Base-by-base conservation (phyloP, 2,329 filamentous ascomycete genomes). In the Verticillium longisporum region DNA sequence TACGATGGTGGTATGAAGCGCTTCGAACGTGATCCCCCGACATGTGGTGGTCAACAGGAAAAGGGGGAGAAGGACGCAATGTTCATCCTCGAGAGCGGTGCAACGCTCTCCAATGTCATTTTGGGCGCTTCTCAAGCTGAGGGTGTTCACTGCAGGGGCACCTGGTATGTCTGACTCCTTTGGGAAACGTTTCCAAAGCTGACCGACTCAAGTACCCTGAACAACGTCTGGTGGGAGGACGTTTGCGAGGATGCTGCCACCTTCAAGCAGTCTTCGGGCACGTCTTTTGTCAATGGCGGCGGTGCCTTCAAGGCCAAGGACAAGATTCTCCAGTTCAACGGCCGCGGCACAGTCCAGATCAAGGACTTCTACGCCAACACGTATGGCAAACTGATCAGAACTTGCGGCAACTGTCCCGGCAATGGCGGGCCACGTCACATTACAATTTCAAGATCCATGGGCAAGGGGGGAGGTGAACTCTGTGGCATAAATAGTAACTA, bases 1-100 rank as follows among this genome's bases (percentile, higher is more conserved):
- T 80, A 78, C 63, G 80, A 82, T 64, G 79, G 80, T 59, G 76
- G 73, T 21, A 79, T 82, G 78, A 73, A 76, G 67, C 72, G 73
- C 56, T 81, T 72, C 69, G 80, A 79, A 60, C 78, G 80, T 63
- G 75, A 72, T 60, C 69, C 56, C 4, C 32, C 38, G 15, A 69
- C 68, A 32, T 81, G 79, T 68, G 72, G 65, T 31, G 75, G 65
- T 1, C 67, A 80, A 65, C 61, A 63, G 9, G 79, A 81, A 66
- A 78, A 78, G 58, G 70, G 70, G 67, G 68, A 18, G 10, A 55
- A 59, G 53, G 77, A 80, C 26, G 75, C 76, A 3, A 74, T 78
- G 36, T 78, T 78, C 62, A 68, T 77, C 50, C 71, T 78, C 15
- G 69, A 72, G 38, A 66, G 74, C 0, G 78, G 78, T 4, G 78